Percentiles rank a stretch among this genome's conserved stretches.
These are phyloP conservation scores for Kentomonas sorsogonicus DNA, from an alignment of 208 protist genomes.

Conservation along the genomic window DNA sequence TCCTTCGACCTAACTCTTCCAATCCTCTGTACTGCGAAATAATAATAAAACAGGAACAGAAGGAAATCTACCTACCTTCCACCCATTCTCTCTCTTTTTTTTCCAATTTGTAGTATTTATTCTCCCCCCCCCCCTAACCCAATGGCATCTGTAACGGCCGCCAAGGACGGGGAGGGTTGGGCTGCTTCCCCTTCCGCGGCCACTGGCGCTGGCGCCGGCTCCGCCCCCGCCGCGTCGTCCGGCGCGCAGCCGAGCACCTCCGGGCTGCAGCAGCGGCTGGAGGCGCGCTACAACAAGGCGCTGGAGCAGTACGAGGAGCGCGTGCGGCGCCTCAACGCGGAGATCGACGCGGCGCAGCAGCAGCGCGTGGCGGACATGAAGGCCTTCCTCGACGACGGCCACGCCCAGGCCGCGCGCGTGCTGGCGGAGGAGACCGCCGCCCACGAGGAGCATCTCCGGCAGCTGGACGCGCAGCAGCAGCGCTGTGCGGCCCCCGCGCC, in stretches of 20 bases:
- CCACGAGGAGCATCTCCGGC: slow-evolving; percentile 28
- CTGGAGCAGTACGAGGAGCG: slow-evolving; percentile 36
- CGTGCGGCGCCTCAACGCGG: slow-evolving; percentile 36
- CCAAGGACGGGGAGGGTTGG: not conserved
- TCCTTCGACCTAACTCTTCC: too few species aligned
- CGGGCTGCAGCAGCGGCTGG: slow-evolving; percentile 34
- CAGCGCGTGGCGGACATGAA: slow-evolving; percentile 42
- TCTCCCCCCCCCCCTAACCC: too few species aligned
- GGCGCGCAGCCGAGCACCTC: slow-evolving; percentile 18
- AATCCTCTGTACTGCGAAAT: too few species aligned
- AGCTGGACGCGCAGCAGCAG: slow-evolving; percentile 25
- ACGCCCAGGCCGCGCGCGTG: slow-evolving; percentile 25
- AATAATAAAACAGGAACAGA: too few species aligned
- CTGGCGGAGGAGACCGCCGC: slow-evolving; percentile 30
- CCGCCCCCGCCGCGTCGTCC: too few species aligned
- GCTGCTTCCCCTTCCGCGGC: too few species aligned
- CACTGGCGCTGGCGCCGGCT: too few species aligned
- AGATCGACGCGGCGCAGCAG: slow-evolving; percentile 47
- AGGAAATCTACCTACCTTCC: too few species aligned
- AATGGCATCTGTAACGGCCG: too few species aligned
- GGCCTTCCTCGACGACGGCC: slow-evolving; percentile 28
- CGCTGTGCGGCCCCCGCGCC: slow-evolving; percentile 9
- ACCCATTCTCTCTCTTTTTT: slow-evolving; percentile 12
- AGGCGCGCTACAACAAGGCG: slow-evolving; percentile 29
- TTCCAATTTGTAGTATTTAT: slow-evolving; percentile 5